phyloP scores from a whole-genome alignment of 2,329 filamentous ascomycete genomes.

The Pseudopithomyces chartarum region DNA sequence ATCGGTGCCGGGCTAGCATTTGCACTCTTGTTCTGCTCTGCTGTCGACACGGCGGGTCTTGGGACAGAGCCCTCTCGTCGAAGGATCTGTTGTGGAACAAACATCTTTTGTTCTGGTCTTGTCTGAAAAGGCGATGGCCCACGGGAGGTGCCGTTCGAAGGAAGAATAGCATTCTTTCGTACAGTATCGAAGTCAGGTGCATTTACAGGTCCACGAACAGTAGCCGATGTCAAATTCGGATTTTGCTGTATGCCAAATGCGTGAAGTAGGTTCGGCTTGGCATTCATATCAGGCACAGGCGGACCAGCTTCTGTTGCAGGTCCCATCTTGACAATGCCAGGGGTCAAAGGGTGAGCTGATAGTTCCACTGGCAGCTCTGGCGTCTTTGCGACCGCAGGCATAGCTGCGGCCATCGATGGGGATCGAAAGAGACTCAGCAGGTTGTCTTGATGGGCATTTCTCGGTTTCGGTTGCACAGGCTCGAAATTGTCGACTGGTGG shows the following conservation, averaged over 20 bases:
- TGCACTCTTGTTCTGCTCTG: constrained; percentile 7
- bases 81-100: constrained; percentile 35
- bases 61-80: constrained; percentile 21
- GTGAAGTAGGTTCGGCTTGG: constrained; percentile 25
- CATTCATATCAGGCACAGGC: constrained; percentile 18
- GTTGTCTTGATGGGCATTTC: constrained; percentile 50
- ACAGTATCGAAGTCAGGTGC: constrained; percentile 48
- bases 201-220: constrained; percentile 49
- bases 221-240: constrained; percentile 43
- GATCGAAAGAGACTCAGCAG: constrained; percentile 53
- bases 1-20: constrained; percentile 14
- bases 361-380: constrained; percentile 51
- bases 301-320: constrained; percentile 21
- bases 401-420: constrained; percentile 26
- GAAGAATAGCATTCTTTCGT: constrained; percentile 33
- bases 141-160: constrained; percentile 28
- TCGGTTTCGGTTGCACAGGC: constrained; percentile 41
- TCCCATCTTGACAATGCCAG: constrained; percentile 24
- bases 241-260: constrained; percentile 17
- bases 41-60: constrained; percentile 8
- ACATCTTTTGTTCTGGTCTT: constrained; percentile 20
- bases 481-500: constrained; percentile 27
- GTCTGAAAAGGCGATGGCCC: constrained; percentile 34
- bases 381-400: constrained; percentile 24
- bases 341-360: constrained; percentile 50